Percentiles rank a stretch among this genome's conserved stretches.
phyloP scores from a whole-genome alignment of 768 basidiomycete genomes.

The Pleurotus cornucopiae region DNA sequence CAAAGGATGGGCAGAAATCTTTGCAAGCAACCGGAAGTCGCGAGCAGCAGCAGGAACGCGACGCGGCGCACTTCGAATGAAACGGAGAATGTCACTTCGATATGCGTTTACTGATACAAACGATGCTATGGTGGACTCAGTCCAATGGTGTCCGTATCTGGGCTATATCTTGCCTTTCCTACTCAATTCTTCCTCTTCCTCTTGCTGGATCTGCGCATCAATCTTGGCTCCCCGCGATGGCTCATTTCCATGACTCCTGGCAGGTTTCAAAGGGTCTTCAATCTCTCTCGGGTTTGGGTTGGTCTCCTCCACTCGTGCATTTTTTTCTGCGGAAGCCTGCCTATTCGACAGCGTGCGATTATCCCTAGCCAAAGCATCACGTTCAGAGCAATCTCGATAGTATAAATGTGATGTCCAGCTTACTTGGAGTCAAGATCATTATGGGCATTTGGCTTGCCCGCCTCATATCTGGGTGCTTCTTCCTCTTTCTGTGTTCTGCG shows the following conservation, averaged over 20 bases:
- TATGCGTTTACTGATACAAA: too few relatives aligned
- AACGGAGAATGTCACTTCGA: too few relatives aligned
- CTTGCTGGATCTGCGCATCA: conserved; percentile 50
- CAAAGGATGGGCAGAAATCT: too few relatives aligned
- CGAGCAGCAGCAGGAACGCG: too few relatives aligned
- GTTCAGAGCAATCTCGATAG: too few relatives aligned
- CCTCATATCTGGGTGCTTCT: conserved; percentile 14
- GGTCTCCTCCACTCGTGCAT: conserved; percentile 23
- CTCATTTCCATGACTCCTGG: conserved; percentile 49
- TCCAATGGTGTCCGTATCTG: too few relatives aligned
- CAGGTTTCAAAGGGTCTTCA: conserved; percentile 44
- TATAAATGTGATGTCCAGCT: conserved; percentile 3
- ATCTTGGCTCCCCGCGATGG: conserved; percentile 55
- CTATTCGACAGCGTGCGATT: conserved; percentile 37
- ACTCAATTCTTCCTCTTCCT: conserved; percentile 44
- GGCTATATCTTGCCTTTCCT: conserved; percentile 30
- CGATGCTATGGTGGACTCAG: too few relatives aligned
- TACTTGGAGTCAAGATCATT: conserved; percentile 38
- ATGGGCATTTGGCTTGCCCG: conserved; percentile 29
- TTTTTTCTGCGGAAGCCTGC: conserved; percentile 26
- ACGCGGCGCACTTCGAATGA: too few relatives aligned
- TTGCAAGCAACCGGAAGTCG: too few relatives aligned
- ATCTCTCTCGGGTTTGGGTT: conserved; percentile 25
- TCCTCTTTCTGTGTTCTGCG: conserved; percentile 1
- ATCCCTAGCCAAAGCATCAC: conserved; percentile 26